Evolutionary conservation across 331 rosid species (phyloP), one percentile per base, ranked within the genome.

Genomic region (Quercus lobata): DNA sequence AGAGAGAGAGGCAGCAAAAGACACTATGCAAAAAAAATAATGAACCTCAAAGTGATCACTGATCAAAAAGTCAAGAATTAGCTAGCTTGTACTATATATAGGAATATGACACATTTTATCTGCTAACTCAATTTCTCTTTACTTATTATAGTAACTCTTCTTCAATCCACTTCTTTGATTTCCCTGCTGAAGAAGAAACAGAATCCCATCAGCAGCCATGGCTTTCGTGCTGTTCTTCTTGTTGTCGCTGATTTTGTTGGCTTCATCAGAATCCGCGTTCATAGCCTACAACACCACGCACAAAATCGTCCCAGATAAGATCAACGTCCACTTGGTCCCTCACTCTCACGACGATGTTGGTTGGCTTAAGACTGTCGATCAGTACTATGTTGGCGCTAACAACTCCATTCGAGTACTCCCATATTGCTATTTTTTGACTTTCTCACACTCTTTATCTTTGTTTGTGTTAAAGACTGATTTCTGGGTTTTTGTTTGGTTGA

Each of bases 321-420:
- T 95, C 32, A 93, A 91, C 41, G 99, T 95, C 78, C 99, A 95
- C 79, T 82, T 95, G 86, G 99, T 93, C 2, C 79, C 99, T 85
- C 99, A 95, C 75, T 19, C 88, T 56, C 99, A 93, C 44, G 99
- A 95, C 22, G 99, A 95, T 79, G 99, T 95, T 76, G 99, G 99
- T n/a, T 95, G 99, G 99, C 87, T 95, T 85, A 95, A 95, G 88
- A 95, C 99, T 41, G 27, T 95, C 56, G 99, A 95, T 27, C 99
- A 95, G 84, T 95, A 95, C 81, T 95, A 95, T 66, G 97, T 95
- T 29, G 98, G 98, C 77, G 90, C 99, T 79, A 93, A 93, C 80
- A 95, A 95, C 72, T 91, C 99, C 82, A 95, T 95, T 83, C 98
- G 91, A 97, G 90, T 86, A 56, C 85, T 80, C 0, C 61, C 84